Conservation (phyloP, 805 yeast genomes). For the Starmerella sp. region DNA sequence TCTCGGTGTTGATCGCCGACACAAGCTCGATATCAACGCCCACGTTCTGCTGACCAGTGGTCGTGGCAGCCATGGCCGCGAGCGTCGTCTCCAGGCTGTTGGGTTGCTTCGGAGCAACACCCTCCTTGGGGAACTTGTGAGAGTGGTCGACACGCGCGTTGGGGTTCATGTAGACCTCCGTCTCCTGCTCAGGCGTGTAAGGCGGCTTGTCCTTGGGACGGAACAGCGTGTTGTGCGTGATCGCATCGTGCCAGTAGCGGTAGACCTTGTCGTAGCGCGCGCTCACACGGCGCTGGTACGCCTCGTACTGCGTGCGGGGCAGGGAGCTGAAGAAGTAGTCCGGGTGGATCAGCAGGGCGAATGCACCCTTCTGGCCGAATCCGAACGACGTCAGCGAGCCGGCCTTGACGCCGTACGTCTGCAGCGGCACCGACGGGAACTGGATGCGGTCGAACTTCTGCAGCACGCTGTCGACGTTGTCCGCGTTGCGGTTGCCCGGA, state of each 20-base stretch:
- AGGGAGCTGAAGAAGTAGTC: constrained; percentile 85
- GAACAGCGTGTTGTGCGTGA: constrained; percentile 82
- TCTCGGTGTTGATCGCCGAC: constrained; percentile 68
- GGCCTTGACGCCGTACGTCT: constrained; percentile 96
- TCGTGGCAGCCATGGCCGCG: constrained; percentile 28
- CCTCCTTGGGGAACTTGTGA: constrained; percentile 14
- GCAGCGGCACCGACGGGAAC: constrained; percentile 86
- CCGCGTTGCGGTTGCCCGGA: constrained; percentile 99
- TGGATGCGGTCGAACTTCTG: constrained; percentile 79
- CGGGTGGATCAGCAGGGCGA: constrained; percentile 82
- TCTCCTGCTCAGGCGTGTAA: constrained; percentile 77
- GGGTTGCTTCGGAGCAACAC: constrained; percentile 22
- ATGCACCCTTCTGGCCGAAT: constrained; percentile 99
- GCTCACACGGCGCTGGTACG: constrained; percentile 58
- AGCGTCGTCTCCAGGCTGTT: constrained; percentile 28
- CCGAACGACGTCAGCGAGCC: constrained; percentile 96
- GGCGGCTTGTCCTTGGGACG: constrained; percentile 91
- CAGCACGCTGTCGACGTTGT: constrained; percentile 74
- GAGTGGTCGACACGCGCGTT: constrained; percentile 55
- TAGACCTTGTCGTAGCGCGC: constrained; percentile 81
- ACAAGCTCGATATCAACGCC: constrained; percentile 96
- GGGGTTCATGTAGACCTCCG: constrained; percentile 89
- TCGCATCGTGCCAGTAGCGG: constrained; percentile 91
- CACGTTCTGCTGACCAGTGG: constrained; percentile 56
- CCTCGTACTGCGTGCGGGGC: constrained; percentile 57